Percentiles rank a stretch among this genome's conserved stretches.
These are phyloP conservation scores for Diaporthe destruens DNA, from an alignment of 2,329 filamentous ascomycete genomes.

Conservation along the genomic window DNA sequence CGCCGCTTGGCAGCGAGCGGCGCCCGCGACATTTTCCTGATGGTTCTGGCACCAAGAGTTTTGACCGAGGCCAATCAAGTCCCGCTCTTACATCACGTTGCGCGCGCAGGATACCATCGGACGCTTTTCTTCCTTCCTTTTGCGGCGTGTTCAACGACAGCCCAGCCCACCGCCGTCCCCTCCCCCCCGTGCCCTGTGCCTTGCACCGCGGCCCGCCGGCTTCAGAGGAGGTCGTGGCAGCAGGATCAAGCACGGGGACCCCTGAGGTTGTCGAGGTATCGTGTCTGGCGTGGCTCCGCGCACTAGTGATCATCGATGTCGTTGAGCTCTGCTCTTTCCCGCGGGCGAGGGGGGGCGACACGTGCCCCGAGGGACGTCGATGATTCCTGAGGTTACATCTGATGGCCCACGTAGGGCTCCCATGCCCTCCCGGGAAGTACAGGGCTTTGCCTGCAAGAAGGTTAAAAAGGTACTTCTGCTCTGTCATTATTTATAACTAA, in stretches of 20 bases:
- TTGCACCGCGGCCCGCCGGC: slow-evolving; percentile 23
- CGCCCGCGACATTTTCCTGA: background rate
- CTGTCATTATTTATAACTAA: too few species aligned
- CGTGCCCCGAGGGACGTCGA: slow-evolving; percentile 22
- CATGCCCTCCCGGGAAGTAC: slow-evolving; percentile 11
- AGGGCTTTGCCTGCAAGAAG: too few species aligned
- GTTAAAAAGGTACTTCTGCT: too few species aligned
- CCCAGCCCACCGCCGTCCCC: background rate
- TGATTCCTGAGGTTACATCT: slow-evolving; percentile 36
- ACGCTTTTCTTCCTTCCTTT: background rate
- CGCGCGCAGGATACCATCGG: slow-evolving; percentile 8
- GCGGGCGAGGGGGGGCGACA: slow-evolving; percentile 15
- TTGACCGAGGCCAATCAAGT: slow-evolving; percentile 2
- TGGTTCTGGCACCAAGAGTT: background rate
- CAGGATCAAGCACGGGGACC: too few species aligned
- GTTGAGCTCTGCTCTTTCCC: background rate
- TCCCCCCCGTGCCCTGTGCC: background rate
- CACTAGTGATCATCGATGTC: background rate
- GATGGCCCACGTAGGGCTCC: slow-evolving; percentile 3
- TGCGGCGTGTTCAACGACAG: background rate
- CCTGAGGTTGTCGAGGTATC: background rate
- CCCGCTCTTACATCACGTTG: slow-evolving; percentile 23
- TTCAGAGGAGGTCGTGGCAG: background rate
- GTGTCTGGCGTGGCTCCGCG: slow-evolving; percentile 7
- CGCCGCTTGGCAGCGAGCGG: slow-evolving; percentile 23